phyloP scores from a whole-genome alignment of 305 asterid species.

The Plantago lanceolata region DNA sequence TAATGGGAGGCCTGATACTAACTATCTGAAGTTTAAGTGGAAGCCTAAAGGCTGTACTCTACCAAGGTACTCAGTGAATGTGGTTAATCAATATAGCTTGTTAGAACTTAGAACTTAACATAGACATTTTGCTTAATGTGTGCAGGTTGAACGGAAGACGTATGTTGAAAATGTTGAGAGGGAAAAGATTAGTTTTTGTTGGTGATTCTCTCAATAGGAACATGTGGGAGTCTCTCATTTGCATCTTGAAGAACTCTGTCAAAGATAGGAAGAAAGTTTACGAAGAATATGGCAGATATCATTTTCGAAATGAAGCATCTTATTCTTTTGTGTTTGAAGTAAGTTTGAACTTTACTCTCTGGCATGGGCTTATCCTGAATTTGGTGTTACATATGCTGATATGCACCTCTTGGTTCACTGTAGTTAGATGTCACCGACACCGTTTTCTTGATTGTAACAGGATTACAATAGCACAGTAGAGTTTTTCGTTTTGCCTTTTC shows the following conservation, averaged over 20 bases:
- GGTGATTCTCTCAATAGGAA: slow-evolving; percentile 69
- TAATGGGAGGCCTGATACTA: slow-evolving; percentile 77
- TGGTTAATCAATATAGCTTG: too few relatives aligned
- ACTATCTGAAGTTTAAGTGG: slow-evolving; percentile 63
- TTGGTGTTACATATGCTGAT: too few relatives aligned
- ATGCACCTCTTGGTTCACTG: too few relatives aligned
- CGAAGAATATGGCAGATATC: slow-evolving; percentile 48
- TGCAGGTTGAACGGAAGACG: slow-evolving; percentile 50
- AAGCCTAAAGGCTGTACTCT: slow-evolving; percentile 75
- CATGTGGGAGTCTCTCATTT: slow-evolving; percentile 74
- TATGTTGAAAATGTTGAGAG: slow-evolving; percentile 58
- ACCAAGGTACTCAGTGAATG: slow-evolving; percentile 75
- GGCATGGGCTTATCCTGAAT: background rate
- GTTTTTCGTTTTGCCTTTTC: slow-evolving; percentile 57
- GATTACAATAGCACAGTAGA: slow-evolving; percentile 60
- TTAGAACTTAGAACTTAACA: too few relatives aligned
- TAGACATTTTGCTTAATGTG: background rate
- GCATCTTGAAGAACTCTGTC: slow-evolving; percentile 50
- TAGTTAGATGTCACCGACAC: too few relatives aligned
- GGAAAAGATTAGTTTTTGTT: slow-evolving; percentile 54
- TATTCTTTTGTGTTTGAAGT: slow-evolving; percentile 61
- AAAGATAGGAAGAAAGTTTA: slow-evolving; percentile 48
- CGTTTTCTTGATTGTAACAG: too few relatives aligned
- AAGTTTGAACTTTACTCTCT: slow-evolving; percentile 14
- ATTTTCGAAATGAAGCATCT: slow-evolving; percentile 50